Conservation (phyloP, 805 yeast genomes). For the Blastobotrys americana region DNA sequence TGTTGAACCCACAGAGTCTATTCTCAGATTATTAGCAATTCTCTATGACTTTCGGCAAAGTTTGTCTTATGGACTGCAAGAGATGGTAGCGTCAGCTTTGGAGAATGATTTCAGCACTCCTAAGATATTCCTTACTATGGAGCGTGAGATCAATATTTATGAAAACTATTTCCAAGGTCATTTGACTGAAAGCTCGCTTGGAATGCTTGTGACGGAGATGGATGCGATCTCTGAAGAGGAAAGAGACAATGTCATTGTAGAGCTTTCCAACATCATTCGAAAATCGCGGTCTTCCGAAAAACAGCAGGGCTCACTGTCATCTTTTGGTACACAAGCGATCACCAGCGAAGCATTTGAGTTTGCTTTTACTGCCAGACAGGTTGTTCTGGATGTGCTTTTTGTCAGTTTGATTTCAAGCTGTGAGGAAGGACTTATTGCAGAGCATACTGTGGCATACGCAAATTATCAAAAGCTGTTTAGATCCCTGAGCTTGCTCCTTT, state of each 20-base stretch:
- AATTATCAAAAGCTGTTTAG: slow-evolving; percentile 1
- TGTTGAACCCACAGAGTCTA: slow-evolving; percentile 26
- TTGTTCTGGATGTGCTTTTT: slow-evolving; percentile 1
- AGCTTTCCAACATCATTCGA: neutral
- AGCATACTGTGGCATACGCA: slow-evolving; percentile 5
- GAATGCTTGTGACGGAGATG: slow-evolving; percentile 11
- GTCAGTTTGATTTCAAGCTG: slow-evolving; percentile 5
- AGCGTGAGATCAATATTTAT: slow-evolving; percentile 18
- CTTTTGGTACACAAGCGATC: slow-evolving; percentile 4
- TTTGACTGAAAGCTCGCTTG: slow-evolving; percentile 11
- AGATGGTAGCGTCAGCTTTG: slow-evolving; percentile 32
- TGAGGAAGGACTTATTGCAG: slow-evolving; percentile 6
- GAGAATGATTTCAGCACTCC: slow-evolving; percentile 30
- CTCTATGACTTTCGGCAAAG: slow-evolving; percentile 37
- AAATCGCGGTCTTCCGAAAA: neutral
- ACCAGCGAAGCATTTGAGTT: slow-evolving; percentile 6
- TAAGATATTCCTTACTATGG: slow-evolving; percentile 15
- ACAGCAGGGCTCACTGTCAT: neutral
- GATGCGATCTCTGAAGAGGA: slow-evolving; percentile 11
- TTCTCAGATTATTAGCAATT: slow-evolving; percentile 27
- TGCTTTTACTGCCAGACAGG: neutral
- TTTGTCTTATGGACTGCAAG: slow-evolving; percentile 33
- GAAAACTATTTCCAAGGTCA: slow-evolving; percentile 9
- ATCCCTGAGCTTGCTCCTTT: slow-evolving; percentile 1
- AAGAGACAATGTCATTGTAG: neutral